Evolutionary conservation across 2,329 filamentous ascomycete genomes (phyloP).

Genomic region (Trichoderma brevicompactum): DNA sequence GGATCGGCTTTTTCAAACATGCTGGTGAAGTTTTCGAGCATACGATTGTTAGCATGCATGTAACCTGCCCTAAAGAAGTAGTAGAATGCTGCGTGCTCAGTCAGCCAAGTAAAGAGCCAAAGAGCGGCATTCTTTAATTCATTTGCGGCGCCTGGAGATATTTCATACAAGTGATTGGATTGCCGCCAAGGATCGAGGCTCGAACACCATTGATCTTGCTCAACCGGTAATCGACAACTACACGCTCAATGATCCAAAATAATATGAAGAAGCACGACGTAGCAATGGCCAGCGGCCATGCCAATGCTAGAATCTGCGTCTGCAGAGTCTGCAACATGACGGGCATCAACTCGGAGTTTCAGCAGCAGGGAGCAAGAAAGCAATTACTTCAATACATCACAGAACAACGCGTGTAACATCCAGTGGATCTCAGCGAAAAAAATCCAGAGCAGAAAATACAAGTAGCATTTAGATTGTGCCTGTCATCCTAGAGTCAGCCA

Average conservation of each 20-base stretch:
- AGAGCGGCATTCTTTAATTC: background rate
- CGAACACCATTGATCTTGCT: conserved; percentile 21
- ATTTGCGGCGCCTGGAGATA: background rate
- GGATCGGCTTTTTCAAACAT: conserved; percentile 27
- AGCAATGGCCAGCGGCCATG: conserved; percentile 8
- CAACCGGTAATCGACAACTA: conserved; percentile 7
- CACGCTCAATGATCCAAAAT: conserved; percentile 7
- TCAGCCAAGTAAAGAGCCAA: no score
- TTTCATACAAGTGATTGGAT: conserved; percentile 17
- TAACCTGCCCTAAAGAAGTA: conserved; percentile 13
- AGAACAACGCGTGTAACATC: background rate
- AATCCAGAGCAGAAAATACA: background rate
- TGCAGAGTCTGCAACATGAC: conserved; percentile 13
- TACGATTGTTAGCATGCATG: conserved; percentile 39
- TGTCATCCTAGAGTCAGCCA: background rate
- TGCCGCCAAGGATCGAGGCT: conserved; percentile 14
- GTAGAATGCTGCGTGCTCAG: conserved; percentile 1
- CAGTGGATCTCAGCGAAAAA: background rate
- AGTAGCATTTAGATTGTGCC: background rate
- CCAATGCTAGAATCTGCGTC: background rate
- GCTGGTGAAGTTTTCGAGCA: conserved; percentile 30
- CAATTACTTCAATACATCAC: background rate
- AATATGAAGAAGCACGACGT: background rate
- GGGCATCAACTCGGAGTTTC: background rate
- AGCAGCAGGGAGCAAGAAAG: background rate